phyloP scores from a whole-genome alignment of 2,329 filamentous ascomycete species.

The Fusarium domesticum region DNA sequence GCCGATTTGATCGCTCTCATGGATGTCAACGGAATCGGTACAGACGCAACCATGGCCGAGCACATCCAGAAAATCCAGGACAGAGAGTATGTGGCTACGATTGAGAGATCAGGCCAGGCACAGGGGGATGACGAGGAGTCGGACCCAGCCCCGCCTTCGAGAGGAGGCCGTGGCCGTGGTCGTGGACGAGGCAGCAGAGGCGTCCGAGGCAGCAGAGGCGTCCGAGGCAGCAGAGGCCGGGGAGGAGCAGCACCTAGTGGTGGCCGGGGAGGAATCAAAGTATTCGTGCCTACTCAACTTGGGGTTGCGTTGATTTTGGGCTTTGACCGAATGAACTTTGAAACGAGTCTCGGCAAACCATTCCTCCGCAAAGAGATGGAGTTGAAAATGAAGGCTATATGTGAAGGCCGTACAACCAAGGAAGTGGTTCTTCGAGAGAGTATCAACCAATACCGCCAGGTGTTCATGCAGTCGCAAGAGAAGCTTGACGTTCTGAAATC shows the following conservation, averaged over 20 bases:
- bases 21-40: conserved; percentile 98
- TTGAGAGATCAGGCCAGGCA: conserved; percentile 41
- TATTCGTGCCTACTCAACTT: conserved; percentile 89
- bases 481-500: conserved; percentile 65
- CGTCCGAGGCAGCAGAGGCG: too few relatives aligned
- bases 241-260: conserved; percentile 44
- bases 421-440: conserved; percentile 76
- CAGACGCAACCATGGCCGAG: conserved; percentile 98
- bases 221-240: conserved; percentile 34
- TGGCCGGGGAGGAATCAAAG: conserved; percentile 58
- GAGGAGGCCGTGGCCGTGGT: conserved; percentile 49
- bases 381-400: conserved; percentile 93
- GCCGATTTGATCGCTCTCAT: conserved; percentile 93
- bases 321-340: conserved; percentile 90
- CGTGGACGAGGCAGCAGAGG: conserved; percentile 42
- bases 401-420: conserved; percentile 76
- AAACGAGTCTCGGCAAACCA: conserved; percentile 90
- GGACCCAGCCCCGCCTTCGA: conserved; percentile 38
- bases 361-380: conserved; percentile 99
- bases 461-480: conserved; percentile 78
- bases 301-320: conserved; percentile 90
- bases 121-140: conserved; percentile 38
- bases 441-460: conserved; percentile 78
- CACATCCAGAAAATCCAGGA: conserved; percentile 96
- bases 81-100: conserved; percentile 75